A percentile compares a stretch with the other conserved stretches of the same genome.
These are phyloP conservation scores for Pholiota molesta DNA, from an alignment of 768 basidiomycete genomes.

Conservation along the genomic window DNA sequence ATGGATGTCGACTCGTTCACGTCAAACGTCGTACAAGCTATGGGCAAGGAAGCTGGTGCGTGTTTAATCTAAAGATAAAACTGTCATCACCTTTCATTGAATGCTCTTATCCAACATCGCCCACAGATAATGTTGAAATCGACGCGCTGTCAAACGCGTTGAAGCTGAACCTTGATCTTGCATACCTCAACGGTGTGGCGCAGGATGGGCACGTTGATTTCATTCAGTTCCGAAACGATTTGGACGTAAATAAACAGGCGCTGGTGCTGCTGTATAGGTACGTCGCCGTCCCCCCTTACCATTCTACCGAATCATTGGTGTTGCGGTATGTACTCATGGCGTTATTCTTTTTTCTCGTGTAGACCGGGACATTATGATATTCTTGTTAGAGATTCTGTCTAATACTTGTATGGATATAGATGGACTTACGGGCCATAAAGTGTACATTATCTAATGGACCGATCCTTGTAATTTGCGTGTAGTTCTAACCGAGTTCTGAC, in stretches of 20 bases:
- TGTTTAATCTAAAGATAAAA: not conserved
- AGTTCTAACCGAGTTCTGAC: too few relatives aligned
- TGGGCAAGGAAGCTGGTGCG: conserved; percentile 77
- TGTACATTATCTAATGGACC: too few relatives aligned
- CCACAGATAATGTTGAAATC: conserved; percentile 81
- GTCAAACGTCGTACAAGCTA: conserved; percentile 73
- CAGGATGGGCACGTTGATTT: conserved; percentile 60
- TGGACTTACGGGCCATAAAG: too few relatives aligned
- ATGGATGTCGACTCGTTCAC: conserved; percentile 72
- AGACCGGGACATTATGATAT: conserved; percentile 94
- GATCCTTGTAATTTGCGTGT: too few relatives aligned
- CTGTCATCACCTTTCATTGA: too few relatives aligned
- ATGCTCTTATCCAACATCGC: not conserved
- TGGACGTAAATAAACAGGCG: conserved; percentile 47
- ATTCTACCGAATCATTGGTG: not conserved
- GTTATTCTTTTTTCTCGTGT: not conserved
- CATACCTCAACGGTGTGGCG: conserved; percentile 76
- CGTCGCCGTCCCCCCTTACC: not conserved
- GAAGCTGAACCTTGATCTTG: conserved; percentile 67
- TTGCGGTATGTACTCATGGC: not conserved
- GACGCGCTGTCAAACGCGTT: conserved; percentile 74
- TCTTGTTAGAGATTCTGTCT: conserved; percentile 31
- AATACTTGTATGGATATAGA: not conserved
- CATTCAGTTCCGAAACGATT: conserved; percentile 60
- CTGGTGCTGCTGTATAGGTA: conserved; percentile 78